Conservation (phyloP, 2,329 filamentous ascomycete genomes). For the Aspergillus eucalypticola region DNA sequence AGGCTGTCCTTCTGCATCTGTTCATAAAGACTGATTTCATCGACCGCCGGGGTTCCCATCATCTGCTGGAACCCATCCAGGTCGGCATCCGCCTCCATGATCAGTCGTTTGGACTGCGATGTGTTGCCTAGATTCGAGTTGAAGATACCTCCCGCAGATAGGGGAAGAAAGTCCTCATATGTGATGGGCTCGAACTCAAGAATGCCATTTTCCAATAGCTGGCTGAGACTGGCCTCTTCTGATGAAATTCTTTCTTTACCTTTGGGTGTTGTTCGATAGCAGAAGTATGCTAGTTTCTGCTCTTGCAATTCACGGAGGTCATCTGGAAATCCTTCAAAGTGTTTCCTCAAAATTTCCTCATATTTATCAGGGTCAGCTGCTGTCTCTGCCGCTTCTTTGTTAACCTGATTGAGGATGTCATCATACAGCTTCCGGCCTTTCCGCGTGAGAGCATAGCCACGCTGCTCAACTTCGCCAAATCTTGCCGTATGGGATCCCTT, state of each 20-base stretch:
- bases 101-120: constrained; percentile 24
- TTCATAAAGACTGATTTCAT: constrained; percentile 31
- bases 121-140: constrained; percentile 43
- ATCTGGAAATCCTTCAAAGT: constrained; percentile 47
- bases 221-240: constrained; percentile 22
- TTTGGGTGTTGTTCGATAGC: constrained; percentile 31
- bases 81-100: constrained; percentile 29
- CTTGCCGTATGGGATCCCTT: constrained; percentile 51
- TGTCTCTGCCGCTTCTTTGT: constrained; percentile 14
- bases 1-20: constrained; percentile 28
- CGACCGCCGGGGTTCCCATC: constrained; percentile 22
- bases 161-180: constrained; percentile 57
- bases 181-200: constrained; percentile 48
- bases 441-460: constrained; percentile 52
- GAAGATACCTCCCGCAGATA: constrained; percentile 57
- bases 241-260: constrained; percentile 3
- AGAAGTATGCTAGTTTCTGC: constrained; percentile 43
- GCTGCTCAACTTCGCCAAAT: constrained; percentile 57
- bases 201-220: constrained; percentile 35
- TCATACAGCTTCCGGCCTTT: constrained; percentile 52
- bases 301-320: constrained; percentile 40
- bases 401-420: constrained; percentile 36
- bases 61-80: constrained; percentile 29
- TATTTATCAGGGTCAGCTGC: constrained; percentile 10
- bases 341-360: constrained; percentile 25